phyloP scores from a whole-genome alignment of 768 basidiomycete species.

The Austroboletus eburneus region DNA sequence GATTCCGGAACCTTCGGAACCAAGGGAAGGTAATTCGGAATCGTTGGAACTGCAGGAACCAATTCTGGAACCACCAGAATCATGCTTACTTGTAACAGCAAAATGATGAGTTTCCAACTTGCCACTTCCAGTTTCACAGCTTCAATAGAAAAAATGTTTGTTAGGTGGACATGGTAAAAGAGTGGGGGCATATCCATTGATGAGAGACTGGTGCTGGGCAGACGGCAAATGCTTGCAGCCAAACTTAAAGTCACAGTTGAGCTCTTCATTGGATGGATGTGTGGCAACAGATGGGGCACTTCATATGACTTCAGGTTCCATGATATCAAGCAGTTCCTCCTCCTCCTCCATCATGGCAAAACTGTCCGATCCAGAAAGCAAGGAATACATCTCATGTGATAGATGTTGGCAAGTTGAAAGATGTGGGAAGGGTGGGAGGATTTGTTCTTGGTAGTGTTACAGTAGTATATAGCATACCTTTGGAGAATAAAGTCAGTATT shows the following conservation, averaged over 20 bases:
- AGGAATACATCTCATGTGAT: slow-evolving; percentile 86
- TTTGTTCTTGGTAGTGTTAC: slow-evolving; percentile 68
- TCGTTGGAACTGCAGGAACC: too few relatives aligned
- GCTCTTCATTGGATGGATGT: slow-evolving; percentile 58
- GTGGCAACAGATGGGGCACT: slow-evolving; percentile 34
- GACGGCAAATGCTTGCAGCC: slow-evolving; percentile 50
- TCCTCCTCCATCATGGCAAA: slow-evolving; percentile 29
- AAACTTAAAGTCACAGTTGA: slow-evolving; percentile 72
- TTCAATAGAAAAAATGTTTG: slow-evolving; percentile 31
- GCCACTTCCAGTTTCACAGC: too few relatives aligned
- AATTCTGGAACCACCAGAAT: too few relatives aligned
- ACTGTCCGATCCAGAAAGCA: slow-evolving; percentile 36
- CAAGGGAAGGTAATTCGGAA: too few relatives aligned
- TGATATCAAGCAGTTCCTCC: slow-evolving; percentile 26
- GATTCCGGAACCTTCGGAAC: too few relatives aligned
- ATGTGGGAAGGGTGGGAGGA: slow-evolving; percentile 93
- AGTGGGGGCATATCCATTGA: slow-evolving; percentile 64
- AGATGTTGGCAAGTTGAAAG: slow-evolving; percentile 88
- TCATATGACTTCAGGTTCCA: slow-evolving; percentile 15
- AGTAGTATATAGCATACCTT: slow-evolving; percentile 83
- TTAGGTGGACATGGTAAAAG: neutral
- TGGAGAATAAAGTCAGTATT: slow-evolving; percentile 82
- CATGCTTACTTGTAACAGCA: too few relatives aligned
- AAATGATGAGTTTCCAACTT: slow-evolving; percentile 87
- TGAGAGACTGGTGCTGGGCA: slow-evolving; percentile 84